A percentile compares a stretch with the other conserved stretches of the same genome.
phyloP scores from a whole-genome alignment of 2,329 filamentous ascomycete genomes.

The Beauveria australis region DNA sequence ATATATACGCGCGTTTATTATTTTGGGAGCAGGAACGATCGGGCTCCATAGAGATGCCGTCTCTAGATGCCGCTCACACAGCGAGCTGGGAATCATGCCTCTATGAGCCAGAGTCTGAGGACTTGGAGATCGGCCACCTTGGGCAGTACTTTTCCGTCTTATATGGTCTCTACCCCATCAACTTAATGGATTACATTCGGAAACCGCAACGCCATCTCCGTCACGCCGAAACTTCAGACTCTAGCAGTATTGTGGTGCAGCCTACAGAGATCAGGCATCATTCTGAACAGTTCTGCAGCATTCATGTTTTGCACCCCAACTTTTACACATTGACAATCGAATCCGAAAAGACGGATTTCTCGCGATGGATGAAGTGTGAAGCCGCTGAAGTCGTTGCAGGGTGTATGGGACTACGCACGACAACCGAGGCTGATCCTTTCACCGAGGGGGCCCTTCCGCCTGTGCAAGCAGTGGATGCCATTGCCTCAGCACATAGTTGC shows the following conservation, averaged over 20 bases:
- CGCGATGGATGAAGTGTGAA: slow-evolving; percentile 72
- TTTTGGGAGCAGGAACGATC: slow-evolving; percentile 63
- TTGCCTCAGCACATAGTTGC: slow-evolving; percentile 18
- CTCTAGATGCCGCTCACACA: slow-evolving; percentile 30
- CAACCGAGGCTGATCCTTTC: slow-evolving; percentile 20
- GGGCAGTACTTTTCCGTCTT: slow-evolving; percentile 72
- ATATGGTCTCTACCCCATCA: slow-evolving; percentile 76
- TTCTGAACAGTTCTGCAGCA: slow-evolving; percentile 65
- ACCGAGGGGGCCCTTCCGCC: slow-evolving; percentile 18
- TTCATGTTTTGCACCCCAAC: slow-evolving; percentile 73
- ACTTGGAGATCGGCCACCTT: slow-evolving; percentile 56
- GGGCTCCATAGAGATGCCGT: slow-evolving; percentile 27
- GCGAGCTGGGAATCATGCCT: slow-evolving; percentile 55
- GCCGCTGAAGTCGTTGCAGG: slow-evolving; percentile 72
- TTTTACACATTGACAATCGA: slow-evolving; percentile 75
- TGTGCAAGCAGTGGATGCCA: slow-evolving; percentile 14
- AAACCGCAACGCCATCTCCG: slow-evolving; percentile 74
- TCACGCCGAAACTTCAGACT: slow-evolving; percentile 59
- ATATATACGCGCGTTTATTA: slow-evolving; percentile 69
- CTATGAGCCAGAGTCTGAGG: slow-evolving; percentile 54
- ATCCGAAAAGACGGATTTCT: slow-evolving; percentile 67
- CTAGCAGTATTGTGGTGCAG: slow-evolving; percentile 69
- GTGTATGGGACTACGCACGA: slow-evolving; percentile 60
- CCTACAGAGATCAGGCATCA: slow-evolving; percentile 68
- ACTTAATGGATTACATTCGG: slow-evolving; percentile 78